A percentile compares a stretch with the other conserved stretches of the same genome.
phyloP scores from a whole-genome alignment of 768 basidiomycete genomes.

The Chalciporus sphaerocephalus region DNA sequence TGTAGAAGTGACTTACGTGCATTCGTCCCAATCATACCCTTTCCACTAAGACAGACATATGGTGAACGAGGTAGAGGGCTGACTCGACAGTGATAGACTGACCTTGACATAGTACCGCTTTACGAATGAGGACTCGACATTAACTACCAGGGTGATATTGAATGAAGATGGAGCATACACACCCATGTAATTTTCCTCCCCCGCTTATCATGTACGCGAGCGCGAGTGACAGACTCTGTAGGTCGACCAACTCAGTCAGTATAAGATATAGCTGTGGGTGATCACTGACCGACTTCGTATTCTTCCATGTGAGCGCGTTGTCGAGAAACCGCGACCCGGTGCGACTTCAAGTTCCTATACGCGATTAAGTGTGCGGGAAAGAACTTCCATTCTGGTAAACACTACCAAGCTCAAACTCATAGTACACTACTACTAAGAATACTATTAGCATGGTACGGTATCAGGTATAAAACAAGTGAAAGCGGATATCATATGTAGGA shows the following conservation, averaged over 20 bases:
- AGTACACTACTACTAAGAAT: no score
- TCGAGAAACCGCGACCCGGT: constrained; percentile 5
- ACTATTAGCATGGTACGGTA: no score
- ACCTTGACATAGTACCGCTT: constrained; percentile 62
- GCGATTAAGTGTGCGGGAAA: constrained; percentile 11
- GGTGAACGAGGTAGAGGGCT: constrained; percentile 2
- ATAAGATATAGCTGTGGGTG: neutral
- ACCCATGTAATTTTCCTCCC: constrained; percentile 53
- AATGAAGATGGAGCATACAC: constrained; percentile 26
- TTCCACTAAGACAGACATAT: constrained; percentile 47
- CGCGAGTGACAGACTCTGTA: constrained; percentile 51
- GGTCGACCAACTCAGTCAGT: neutral
- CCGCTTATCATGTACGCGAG: constrained; percentile 45
- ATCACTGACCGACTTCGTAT: constrained; percentile 63
- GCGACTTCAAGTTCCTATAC: neutral
- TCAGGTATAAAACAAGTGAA: constrained; percentile 6
- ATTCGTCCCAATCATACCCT: constrained; percentile 47
- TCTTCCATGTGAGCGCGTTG: constrained; percentile 36
- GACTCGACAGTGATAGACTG: constrained; percentile 17
- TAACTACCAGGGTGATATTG: constrained; percentile 10
- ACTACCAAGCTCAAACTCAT: no score
- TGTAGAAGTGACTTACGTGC: constrained; percentile 46
- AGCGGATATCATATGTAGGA: neutral
- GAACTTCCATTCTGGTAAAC: constrained; percentile 12
- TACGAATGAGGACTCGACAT: constrained; percentile 8